Evolutionary conservation across 225 moss, liverwort and hornwort species (phyloP), one percentile per base, ranked within the genome.

Genomic region (Sphagnum contortum): DNA sequence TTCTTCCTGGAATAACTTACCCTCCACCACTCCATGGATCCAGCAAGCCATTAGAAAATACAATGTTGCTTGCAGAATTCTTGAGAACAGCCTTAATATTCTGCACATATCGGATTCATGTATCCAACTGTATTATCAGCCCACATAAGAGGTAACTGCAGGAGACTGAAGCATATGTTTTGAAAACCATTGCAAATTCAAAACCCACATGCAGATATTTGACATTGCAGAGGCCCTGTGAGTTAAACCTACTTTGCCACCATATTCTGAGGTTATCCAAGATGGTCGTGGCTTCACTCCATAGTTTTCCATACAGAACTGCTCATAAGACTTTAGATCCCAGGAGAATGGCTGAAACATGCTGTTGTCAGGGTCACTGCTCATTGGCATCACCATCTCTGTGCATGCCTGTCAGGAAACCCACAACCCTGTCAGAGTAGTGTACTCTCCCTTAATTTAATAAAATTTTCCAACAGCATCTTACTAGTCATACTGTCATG

Each of bases 11-110:
- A 52, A 52, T 52, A 52, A 54, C 88, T 85, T 71, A 88, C 88
- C 88, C 89, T 55, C 91, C 93, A 9, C 93, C 96, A 82, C 96
- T 98, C 93, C 96, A 98, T 9, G 96, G 96, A 77, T 98, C 96
- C 14, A 98, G 71, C 69, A 98, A 73, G 10, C 96, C 96, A 72
- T 98, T 98, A 6, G 96, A 89, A 60, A 98, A 93, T 4, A 93
- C 88, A 48, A 93, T 89, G 66, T 98, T 98, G 75, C 96, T 98
- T 70, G 91, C 96, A 61, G 88, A 93, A 49, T 81, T 78, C 77
- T 84, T 89, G 69, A 98, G 57, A 11, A 86, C 93, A 5, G 81
- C 70, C 61, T 69, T 80, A 8, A 98, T 91, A 48, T 78, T 71
- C 82, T 86, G 74, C 76, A 69, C 61, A 71, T 60, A 5, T 64